These are phyloP conservation scores for Diplodia scrobiculata DNA, from an alignment of 2,329 filamentous ascomycete species.

Conservation along the genomic window DNA sequence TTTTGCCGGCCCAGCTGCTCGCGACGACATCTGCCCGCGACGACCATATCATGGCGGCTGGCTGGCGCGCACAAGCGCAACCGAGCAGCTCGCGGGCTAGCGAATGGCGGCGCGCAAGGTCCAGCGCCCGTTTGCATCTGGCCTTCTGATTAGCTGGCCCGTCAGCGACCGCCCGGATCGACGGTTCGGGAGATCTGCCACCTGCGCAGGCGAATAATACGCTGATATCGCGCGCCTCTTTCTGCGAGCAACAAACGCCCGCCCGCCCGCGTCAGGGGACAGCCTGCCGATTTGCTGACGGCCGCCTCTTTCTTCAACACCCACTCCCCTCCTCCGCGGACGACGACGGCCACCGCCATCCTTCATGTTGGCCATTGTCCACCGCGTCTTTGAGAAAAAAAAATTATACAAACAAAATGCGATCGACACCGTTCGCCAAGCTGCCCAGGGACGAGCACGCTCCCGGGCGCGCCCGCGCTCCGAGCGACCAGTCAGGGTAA, in stretches of 20 bases:
- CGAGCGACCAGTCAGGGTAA: background rate
- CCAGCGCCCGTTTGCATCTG: conserved; percentile 11
- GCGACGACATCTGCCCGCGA: no score
- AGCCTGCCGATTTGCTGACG: no score
- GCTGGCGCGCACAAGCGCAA: background rate
- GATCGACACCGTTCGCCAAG: conserved; percentile 9
- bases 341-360: background rate
- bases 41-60: background rate
- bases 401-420: background rate
- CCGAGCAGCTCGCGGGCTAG: conserved; percentile 4
- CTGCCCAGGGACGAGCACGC: background rate
- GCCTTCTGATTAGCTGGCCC: background rate
- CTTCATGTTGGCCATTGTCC: no score
- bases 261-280: background rate
- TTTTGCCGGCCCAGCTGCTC: no score
- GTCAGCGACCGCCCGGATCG: conserved; percentile 7
- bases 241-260: background rate
- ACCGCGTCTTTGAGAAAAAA: background rate
- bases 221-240: background rate
- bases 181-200: conserved; percentile 22
- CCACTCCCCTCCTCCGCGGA: background rate
- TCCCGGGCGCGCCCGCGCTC: background rate
- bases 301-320: background rate
- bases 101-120: conserved; percentile 10
- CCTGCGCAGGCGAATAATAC: background rate